Conservation (phyloP, 2,329 filamentous ascomycete genomes). For the Chalara sp. region DNA sequence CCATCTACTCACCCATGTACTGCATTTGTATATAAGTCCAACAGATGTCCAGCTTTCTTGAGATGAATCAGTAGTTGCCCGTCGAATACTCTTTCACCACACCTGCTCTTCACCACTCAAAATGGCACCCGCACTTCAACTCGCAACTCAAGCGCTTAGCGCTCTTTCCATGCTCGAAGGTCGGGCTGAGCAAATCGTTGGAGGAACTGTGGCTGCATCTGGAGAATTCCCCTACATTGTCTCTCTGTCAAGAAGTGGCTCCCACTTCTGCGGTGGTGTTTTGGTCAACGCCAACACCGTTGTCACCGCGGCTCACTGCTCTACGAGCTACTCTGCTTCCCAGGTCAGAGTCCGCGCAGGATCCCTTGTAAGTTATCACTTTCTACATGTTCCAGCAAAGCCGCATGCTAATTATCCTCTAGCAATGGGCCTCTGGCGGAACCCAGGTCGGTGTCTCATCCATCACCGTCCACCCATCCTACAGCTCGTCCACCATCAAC, state of each 20-base stretch:
- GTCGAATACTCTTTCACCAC: no score
- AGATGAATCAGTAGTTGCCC: no score
- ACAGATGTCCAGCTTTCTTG: no score
- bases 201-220: conserved; percentile 9
- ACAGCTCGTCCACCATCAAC: conserved; percentile 5
- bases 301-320: conserved; percentile 19
- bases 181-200: conserved; percentile 1
- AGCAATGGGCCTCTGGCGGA: conserved; percentile 15
- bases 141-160: no score
- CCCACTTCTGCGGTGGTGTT: conserved; percentile 15
- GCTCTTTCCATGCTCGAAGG: no score
- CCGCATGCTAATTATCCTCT: neutral
- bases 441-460: conserved; percentile 7
- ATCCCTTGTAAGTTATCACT: conserved; percentile 12
- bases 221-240: conserved; percentile 19
- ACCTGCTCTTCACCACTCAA: no score
- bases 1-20: no score
- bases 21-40: no score
- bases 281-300: conserved; percentile 18
- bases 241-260: conserved; percentile 7
- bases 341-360: conserved; percentile 16
- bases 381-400: neutral
- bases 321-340: conserved; percentile 5
- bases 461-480: conserved; percentile 13
- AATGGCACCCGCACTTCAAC: no score